Percentiles rank a stretch among this genome's conserved stretches.
Evolutionary conservation across 208 protist species (phyloP).

Genomic region (Leishmania guyanensis): DNA sequence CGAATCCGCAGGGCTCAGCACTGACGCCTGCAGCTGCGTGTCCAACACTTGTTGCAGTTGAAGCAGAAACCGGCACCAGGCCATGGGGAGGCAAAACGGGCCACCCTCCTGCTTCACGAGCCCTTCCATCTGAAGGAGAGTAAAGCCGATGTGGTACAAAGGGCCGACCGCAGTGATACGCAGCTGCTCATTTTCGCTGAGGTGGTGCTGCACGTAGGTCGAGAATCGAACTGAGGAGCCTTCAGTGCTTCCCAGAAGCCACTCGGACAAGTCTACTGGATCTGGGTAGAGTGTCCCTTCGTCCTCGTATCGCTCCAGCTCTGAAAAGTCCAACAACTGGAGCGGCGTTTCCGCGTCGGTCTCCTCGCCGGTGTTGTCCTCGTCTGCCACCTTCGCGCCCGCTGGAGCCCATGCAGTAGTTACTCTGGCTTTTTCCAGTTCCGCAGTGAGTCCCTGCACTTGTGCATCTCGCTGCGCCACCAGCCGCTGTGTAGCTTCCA

Average conservation of each 20-base stretch:
- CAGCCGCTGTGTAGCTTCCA: conserved; percentile 4
- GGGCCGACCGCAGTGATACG: conserved; percentile 14
- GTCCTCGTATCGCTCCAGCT: conserved; percentile 16
- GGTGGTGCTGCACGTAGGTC: conserved; percentile 15
- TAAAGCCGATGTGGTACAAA: conserved; percentile 33
- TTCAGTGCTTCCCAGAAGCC: conserved; percentile 10
- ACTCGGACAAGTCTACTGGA: conserved; percentile 15
- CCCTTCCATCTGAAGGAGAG: conserved; percentile 13
- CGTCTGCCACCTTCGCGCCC: not conserved
- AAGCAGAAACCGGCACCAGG: conserved; percentile 27
- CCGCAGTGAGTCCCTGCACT: conserved; percentile 6
- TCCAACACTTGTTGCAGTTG: conserved; percentile 31
- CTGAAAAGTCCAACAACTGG: conserved; percentile 14
- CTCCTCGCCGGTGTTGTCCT: not conserved
- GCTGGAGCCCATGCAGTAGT: not conserved
- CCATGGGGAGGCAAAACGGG: not conserved
- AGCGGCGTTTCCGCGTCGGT: not conserved
- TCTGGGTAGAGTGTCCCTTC: conserved; percentile 18
- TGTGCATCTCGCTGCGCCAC: conserved; percentile 22
- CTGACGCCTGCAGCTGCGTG: conserved; percentile 1
- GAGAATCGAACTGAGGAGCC: conserved; percentile 8
- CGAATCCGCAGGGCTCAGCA: conserved; percentile 16
- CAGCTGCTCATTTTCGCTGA: conserved; percentile 15
- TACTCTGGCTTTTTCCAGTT: not conserved
- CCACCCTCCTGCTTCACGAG: not conserved